Evolutionary conservation across 306 rosid genomes (phyloP).

Genomic region (Trichosanthes cucumerina): DNA sequence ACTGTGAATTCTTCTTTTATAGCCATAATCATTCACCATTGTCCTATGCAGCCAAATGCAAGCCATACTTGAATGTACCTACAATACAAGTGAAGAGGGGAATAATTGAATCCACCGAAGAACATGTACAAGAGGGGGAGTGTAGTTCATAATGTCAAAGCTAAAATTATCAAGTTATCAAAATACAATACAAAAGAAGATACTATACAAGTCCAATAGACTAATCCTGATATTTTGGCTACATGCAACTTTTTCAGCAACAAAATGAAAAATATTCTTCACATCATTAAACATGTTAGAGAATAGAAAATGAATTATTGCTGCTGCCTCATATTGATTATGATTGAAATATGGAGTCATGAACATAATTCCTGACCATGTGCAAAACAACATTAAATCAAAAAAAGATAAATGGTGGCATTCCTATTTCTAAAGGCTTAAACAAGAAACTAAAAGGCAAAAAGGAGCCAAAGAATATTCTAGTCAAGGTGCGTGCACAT

Average conservation of each 20-base stretch:
- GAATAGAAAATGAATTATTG: constrained; percentile 9
- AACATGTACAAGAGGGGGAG: neutral
- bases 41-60: constrained; percentile 4
- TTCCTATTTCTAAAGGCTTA: neutral
- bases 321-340: constrained; percentile 2
- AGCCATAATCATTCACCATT: constrained; percentile 8
- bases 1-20: constrained; percentile 15
- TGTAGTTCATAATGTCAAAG: neutral
- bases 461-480: neutral
- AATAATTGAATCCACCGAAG: constrained; percentile 2
- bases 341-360: constrained; percentile 1
- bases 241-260: constrained; percentile 3
- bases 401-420: neutral
- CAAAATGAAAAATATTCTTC: constrained; percentile 3
- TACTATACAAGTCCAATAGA: neutral
- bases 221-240: neutral
- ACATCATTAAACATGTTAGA: constrained; percentile 12
- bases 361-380: constrained; percentile 1
- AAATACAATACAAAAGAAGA: neutral
- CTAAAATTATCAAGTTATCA: neutral
- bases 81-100: neutral
- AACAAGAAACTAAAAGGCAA: neutral
- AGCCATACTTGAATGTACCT: constrained; percentile 6
- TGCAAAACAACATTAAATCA: neutral
- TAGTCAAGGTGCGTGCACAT: neutral